Percentiles rank a stretch among this genome's conserved stretches.
Evolutionary conservation across 2,329 filamentous ascomycete species (phyloP).

Genomic region (Fusarium buxicola): DNA sequence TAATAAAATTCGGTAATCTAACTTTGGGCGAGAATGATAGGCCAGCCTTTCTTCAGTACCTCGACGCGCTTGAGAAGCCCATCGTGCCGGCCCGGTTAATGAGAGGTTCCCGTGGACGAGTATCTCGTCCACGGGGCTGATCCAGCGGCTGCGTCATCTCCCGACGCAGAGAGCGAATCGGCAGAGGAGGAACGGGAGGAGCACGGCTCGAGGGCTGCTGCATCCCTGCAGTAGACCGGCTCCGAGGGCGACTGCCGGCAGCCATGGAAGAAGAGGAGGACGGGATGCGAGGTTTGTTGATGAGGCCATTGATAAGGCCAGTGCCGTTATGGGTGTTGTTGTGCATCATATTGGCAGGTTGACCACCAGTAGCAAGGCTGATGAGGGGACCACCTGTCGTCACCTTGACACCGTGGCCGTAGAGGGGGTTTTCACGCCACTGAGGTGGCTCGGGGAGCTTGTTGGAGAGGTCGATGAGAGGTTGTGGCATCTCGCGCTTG

Average conservation of each 20-base stretch:
- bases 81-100: slow-evolving; percentile 48
- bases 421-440: slow-evolving; percentile 64
- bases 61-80: slow-evolving; percentile 27
- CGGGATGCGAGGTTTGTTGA: slow-evolving; percentile 31
- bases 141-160: slow-evolving; percentile 40
- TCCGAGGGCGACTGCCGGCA: slow-evolving; percentile 38
- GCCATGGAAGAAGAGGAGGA: slow-evolving; percentile 29
- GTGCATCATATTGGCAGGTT: slow-evolving; percentile 14
- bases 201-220: slow-evolving; percentile 29
- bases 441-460: slow-evolving; percentile 73
- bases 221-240: slow-evolving; percentile 42
- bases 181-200: slow-evolving; percentile 45
- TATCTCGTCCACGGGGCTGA: slow-evolving; percentile 41
- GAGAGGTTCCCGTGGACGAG: slow-evolving; percentile 47
- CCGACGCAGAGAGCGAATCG: slow-evolving; percentile 45
- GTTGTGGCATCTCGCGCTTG: slow-evolving; percentile 59
- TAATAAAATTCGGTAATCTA: slow-evolving; percentile 14
- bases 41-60: slow-evolving; percentile 17
- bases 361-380: slow-evolving; percentile 55
- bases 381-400: slow-evolving; percentile 58
- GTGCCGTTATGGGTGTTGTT: slow-evolving; percentile 23
- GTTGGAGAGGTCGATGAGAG: slow-evolving; percentile 73
- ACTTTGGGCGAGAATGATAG: background rate
- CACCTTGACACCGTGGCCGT: slow-evolving; percentile 59
- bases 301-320: slow-evolving; percentile 38